Evolutionary conservation across 1,284 basidiomycete genomes (phyloP), one percentile per base, ranked within the genome.

Genomic region (Exobasidium rhododendri): DNA sequence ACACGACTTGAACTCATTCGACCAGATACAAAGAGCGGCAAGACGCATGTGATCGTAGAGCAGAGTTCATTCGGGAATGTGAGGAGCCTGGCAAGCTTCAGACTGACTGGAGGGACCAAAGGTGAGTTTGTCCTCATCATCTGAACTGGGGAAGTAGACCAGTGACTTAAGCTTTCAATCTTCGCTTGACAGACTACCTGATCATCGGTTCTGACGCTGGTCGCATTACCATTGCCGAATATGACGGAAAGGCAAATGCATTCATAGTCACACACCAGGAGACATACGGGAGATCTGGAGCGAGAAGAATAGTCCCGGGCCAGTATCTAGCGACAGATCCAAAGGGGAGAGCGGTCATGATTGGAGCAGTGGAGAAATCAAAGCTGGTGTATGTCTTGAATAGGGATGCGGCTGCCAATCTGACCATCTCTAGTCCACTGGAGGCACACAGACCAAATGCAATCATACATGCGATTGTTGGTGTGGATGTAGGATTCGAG

Each of bases 321-420:
- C 77, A 79, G 61, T 78, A 73, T 35, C 67, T 79, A 5, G 77
- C 77, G 0, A 69, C 72, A n/a, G 77, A 79, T 50, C 76, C 77
- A 20, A 79, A 79, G 20, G 77, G 77, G 7, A 61, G 77, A 24
- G 77, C 77, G 0, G 71, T 71, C 32, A 73, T 79, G 66, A 76
- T 79, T 30, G 73, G 73, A 31, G 76, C 77, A 10, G 65, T 78
- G 55, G 77, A 79, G 56, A 77, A 76, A 61, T 63, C 69, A 24
- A 79, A 78, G 64, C 66, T 79, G 29, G 75, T 79, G 46, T 79
- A 79, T 60, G 68, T 78, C 30, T 66, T 79, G 54, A 79, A 79
- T 53, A 64, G 77, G 51, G 77, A 79, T 45, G 63, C 75, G 2
- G 72, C 71, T n/a, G 75, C 76, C 11, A 77, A 78, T 40, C 70